Evolutionary conservation across 106 monocot species (phyloP), one percentile per base, ranked within the genome.

Genomic region (Dioscorea alata): DNA sequence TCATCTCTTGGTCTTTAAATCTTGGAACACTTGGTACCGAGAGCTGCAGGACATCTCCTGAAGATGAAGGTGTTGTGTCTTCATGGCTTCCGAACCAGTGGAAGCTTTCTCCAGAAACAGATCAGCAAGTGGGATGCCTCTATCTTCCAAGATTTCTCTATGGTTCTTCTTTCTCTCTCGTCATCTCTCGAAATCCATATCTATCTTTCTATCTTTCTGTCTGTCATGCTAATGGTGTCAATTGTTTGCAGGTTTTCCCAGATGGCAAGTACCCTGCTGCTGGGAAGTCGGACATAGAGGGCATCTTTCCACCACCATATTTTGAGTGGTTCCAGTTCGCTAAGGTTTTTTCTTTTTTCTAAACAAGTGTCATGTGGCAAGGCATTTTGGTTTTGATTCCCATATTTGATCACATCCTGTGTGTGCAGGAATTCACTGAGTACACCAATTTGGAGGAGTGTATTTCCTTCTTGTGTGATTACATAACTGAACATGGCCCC

Each of bases 251-350:
- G 87, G 91, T 74, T 0, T 87, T 91, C 69, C 77, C 76, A 3
- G 87, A 91, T 79, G 91, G 84, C 4, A 33, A 78, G 0, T 91
- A 78, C 67, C 82, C 87, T 2, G 82, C 79, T 0, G 82, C 79
- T 17, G 87, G 84, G 4, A 87, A 84, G 63, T 87, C 90, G 0
- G 87, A 91, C 16, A 87, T 91, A 10, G 82, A 84, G 48, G 76
- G 81, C 71, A 75, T 91, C 49, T 84, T 82, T 49, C 90, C 90
- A 0, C 79, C 79, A 34, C 90, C 90, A 8, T 91, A 87, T 69
- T 87, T 87, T 34, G 90, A 91, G 74, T 87, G 87, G 90, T 91
- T 84, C 69, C 90, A 87, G 51, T 87, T 82, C 56, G 60, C 87
- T 51, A 81, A 87, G 87, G 90, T 91, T 15, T 2, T 51, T 17